A percentile compares a stretch with the other conserved stretches of the same genome.
phyloP scores from a whole-genome alignment of 108 stramenopile genomes.

The Craspedostauros australis region DNA sequence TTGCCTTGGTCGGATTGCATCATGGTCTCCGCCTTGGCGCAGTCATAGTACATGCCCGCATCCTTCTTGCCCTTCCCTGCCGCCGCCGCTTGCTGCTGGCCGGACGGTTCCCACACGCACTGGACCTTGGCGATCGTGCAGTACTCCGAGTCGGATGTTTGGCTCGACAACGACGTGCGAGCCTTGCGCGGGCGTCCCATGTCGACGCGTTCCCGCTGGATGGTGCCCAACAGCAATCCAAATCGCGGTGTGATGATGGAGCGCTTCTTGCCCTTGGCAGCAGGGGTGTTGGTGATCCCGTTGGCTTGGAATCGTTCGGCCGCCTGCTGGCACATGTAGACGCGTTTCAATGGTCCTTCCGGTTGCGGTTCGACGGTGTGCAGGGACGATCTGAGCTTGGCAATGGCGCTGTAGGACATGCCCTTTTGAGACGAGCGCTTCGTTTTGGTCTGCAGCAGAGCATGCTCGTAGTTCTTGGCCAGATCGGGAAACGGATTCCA shows the following conservation, averaged over 20 bases:
- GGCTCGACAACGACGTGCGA: conserved; percentile 64
- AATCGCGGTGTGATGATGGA: conserved; percentile 30
- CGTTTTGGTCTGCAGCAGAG: conserved; percentile 38
- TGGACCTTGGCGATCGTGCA: conserved; percentile 83
- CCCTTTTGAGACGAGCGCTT: conserved; percentile 23
- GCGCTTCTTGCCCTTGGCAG: conserved; percentile 5
- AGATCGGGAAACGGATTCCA: conserved; percentile 82
- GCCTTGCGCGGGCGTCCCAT: conserved; percentile 31
- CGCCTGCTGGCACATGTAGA: conserved; percentile 67
- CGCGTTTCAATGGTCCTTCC: conserved; percentile 50
- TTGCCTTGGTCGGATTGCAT: conserved; percentile 4
- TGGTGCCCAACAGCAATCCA: conserved; percentile 70
- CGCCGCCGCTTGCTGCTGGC: conserved; percentile 6
- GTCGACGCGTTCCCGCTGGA: conserved; percentile 61
- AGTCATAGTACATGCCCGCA: too few species aligned
- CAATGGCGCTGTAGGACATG: conserved; percentile 62
- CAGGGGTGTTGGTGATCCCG: conserved; percentile 27
- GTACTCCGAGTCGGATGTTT: conserved; percentile 47
- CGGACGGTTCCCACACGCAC: conserved; percentile 69
- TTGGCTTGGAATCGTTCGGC: conserved; percentile 73
- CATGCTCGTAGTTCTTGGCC: conserved; percentile 62
- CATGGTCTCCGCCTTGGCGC: not conserved
- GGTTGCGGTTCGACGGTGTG: conserved; percentile 73
- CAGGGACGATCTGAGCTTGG: conserved; percentile 47
- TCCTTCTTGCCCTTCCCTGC: not conserved